Conservation (phyloP, 768 basidiomycete genomes). For the Mycena sanguinolenta region DNA sequence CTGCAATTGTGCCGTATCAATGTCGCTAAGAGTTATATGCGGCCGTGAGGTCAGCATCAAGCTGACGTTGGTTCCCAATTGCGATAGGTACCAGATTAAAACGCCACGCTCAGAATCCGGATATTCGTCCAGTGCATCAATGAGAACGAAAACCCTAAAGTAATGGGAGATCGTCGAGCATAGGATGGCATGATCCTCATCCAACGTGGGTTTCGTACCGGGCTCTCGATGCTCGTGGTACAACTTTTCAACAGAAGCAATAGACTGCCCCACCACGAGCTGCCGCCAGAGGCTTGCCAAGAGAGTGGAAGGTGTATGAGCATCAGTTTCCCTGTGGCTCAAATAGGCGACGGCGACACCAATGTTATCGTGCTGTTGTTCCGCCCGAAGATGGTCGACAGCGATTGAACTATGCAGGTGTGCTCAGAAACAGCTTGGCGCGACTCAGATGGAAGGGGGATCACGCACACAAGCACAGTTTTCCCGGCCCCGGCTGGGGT, state of each 20-base stretch:
- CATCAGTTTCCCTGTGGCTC: constrained; percentile 5
- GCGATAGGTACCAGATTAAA: neutral
- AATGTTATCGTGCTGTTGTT: neutral
- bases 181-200: constrained; percentile 1
- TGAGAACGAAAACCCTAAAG: constrained; percentile 6
- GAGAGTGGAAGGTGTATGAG: neutral
- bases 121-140: constrained; percentile 26
- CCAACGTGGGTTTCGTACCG: neutral
- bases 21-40: neutral
- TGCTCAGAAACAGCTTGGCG: too few relatives aligned
- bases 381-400: constrained; percentile 1
- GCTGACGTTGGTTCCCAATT: neutral
- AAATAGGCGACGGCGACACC: constrained; percentile 4
- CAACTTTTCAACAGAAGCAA: neutral
- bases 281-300: constrained; percentile 9
- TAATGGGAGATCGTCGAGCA: neutral
- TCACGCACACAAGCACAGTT: constrained; percentile 9
- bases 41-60: constrained; percentile 20
- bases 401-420: neutral
- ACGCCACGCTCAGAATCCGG: neutral
- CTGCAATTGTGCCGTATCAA: neutral
- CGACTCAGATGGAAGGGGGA: neutral
- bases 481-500: constrained; percentile 20
- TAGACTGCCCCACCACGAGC: neutral
- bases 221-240: constrained; percentile 3